Base-by-base conservation (phyloP, 371 early-diverging fungal species). In the Mortierella sp. region DNA sequence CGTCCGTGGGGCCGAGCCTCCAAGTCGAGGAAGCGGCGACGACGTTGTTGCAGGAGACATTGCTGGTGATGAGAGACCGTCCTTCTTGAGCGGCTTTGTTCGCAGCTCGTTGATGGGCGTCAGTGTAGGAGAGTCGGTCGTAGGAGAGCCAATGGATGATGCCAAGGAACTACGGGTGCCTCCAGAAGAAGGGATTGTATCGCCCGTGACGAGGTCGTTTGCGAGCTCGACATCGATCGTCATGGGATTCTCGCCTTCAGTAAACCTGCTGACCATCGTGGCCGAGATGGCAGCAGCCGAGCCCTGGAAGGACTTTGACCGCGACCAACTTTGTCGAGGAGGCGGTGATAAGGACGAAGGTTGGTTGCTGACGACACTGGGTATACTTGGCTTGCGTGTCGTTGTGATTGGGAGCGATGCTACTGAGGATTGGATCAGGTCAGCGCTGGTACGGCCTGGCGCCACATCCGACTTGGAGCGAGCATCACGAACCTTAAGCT, bases 261-360 rank as follows among this genome's bases (percentile, higher is more conserved):
- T n/a, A 44, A 38, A 26, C 21, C 21, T 57, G 50, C 57, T 55
- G 45, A 42, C 70, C 16, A 68, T 34, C 2, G 80, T 45, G 9
- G 73, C 70, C 21, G 77, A 10, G n/a, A 60, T 65, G 24, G 81
- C 71, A 6, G 75, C 42, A 7, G 78, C 63, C 8, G 76, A 31
- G 48, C 79, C 77, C 70, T 84, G 85, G 85, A 79, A 81, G 1
- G 85, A 84, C 48, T 84, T 84, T 44, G 85, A 79, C 14, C 85
- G 76, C 0, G 63, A 52, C 85, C 85, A 84, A 45, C 79, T 82
- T 70, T 86, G 86, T 31, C 86, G 80, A 11, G 86, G 86, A 10
- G 86, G 86, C 13, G 86, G 86, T 0, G 86, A 82, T 50, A 86
- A 75, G 3, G 86, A 86, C 0, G 80, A 55, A 0, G 82, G 82